Evolutionary conservation across 371 early-diverging fungal species (phyloP).

Genomic region (Mucor piriformis): DNA sequence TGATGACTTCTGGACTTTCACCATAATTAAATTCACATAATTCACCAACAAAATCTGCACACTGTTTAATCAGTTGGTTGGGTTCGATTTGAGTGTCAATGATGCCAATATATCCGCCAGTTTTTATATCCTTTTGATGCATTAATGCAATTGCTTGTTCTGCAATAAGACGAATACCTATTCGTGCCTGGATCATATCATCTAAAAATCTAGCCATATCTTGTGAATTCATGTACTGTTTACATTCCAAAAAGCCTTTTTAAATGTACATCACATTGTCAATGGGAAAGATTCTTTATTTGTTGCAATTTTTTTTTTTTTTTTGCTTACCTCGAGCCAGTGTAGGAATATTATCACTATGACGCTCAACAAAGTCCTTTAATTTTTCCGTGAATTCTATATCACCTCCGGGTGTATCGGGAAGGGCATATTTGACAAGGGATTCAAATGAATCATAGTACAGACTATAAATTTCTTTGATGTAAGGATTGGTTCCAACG

Average conservation of each 20-base stretch:
- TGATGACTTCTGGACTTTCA: constrained; percentile 71
- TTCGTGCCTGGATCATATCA: constrained; percentile 90
- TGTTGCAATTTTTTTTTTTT: not conserved
- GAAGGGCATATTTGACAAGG: constrained; percentile 57
- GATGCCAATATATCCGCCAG: constrained; percentile 77
- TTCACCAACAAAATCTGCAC: constrained; percentile 78
- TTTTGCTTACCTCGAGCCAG: constrained; percentile 70
- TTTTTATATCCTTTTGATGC: constrained; percentile 43
- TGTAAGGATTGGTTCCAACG: constrained; percentile 90
- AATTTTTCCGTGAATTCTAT: constrained; percentile 66
- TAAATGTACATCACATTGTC: not conserved
- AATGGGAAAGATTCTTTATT: not conserved
- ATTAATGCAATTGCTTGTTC: constrained; percentile 92
- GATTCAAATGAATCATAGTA: constrained; percentile 83
- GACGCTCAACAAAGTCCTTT: constrained; percentile 72
- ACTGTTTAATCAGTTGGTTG: constrained; percentile 62
- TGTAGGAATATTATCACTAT: constrained; percentile 84
- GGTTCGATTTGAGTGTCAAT: constrained; percentile 83
- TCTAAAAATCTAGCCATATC: constrained; percentile 81
- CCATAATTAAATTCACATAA: constrained; percentile 94
- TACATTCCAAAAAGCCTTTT: constrained; percentile 73
- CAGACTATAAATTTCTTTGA: constrained; percentile 76
- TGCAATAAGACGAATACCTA: constrained; percentile 93
- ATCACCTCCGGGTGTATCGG: constrained; percentile 47
- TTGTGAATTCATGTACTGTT: constrained; percentile 82